Base-by-base conservation (phyloP, 2,329 filamentous ascomycete species). In the Xylaria sp. region DNA sequence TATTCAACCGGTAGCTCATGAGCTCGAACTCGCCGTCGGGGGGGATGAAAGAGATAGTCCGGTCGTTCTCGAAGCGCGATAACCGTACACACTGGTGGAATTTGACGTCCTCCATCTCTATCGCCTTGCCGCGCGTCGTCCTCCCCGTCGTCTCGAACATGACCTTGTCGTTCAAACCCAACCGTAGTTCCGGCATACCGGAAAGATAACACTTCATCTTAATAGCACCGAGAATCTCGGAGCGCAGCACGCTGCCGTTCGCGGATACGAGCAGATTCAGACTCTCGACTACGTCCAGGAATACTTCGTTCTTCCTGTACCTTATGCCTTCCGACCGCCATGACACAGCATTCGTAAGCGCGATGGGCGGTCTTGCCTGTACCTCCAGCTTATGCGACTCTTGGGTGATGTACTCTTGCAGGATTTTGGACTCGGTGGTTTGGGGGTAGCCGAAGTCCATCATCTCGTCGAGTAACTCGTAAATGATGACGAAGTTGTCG, bases 121-220 rank as follows among this genome's bases (percentile, higher is more conserved):
- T 96, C 9, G 96, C 93, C 82, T 99, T 99, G 69, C 96, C 96
- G 76, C 96, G 86, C 48, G 95, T 98, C 17, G 95, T 93, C 69
- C 96, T 88, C 32, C 96, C 96, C 0, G 96, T 99, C 3, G 94
- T 97, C 83, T 99, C 96, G 78, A 99, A 99, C 96, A 99, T 99
- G 81, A 93, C 96, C 83, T 99, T 99, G 85, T 99, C 96, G 84
- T 99, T 99, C 78, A 99, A 83, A 4, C 96, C 96, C 59, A 99
- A 82, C 32, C 96, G 91, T 77, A 99, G 82, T 82, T 99, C 96
- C 11, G 96, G 96, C 96, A 99, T 99, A 67, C 96, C 96, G 55
- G 93, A 97, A 17, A 99, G 86, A 79, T 99, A 99, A 83, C 96
- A 99, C 83, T 99, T 99, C 96, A 99, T 98, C 85, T 99, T 99